Evolutionary conservation across 495 filamentous ascomycete species (phyloP).

Genomic region (Elasticomyces elasticus): DNA sequence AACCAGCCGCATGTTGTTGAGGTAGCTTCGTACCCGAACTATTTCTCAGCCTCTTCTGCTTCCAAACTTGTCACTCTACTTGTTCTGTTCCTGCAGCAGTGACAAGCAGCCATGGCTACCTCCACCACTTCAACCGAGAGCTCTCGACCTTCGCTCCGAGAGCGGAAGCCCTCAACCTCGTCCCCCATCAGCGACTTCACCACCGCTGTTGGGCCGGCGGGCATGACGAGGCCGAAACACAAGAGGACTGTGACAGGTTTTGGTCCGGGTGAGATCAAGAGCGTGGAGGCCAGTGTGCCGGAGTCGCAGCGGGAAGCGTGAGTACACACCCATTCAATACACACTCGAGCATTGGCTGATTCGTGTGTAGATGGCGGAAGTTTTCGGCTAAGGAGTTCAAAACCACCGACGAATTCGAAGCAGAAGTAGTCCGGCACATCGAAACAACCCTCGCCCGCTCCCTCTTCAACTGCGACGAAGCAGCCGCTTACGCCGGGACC

Average conservation of each 20-base stretch:
- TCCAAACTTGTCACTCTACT: too few relatives aligned
- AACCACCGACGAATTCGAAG: constrained; percentile 63
- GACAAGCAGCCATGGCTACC: neutral
- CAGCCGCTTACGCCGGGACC: constrained; percentile 82
- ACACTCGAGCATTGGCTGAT: constrained; percentile 1
- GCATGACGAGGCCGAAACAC: constrained; percentile 71
- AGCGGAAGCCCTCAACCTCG: constrained; percentile 66
- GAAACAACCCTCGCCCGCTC: constrained; percentile 94
- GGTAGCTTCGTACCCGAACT: too few relatives aligned
- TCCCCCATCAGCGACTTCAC: constrained; percentile 74
- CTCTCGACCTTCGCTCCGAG: constrained; percentile 25
- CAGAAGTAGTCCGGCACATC: constrained; percentile 81
- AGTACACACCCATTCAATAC: constrained; percentile 24
- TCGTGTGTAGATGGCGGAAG: constrained; percentile 60
- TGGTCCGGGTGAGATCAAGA: constrained; percentile 82
- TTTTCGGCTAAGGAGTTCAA: constrained; percentile 48
- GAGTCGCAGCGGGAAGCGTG: constrained; percentile 75
- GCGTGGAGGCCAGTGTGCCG: constrained; percentile 79
- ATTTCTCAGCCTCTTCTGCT: too few relatives aligned
- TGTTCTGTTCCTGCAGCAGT: too few relatives aligned
- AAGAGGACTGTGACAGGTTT: constrained; percentile 90
- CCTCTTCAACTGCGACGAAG: constrained; percentile 96
- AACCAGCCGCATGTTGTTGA: too few relatives aligned
- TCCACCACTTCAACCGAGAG: neutral
- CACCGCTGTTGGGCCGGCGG: constrained; percentile 62